A percentile compares a stretch with the other conserved stretches of the same genome.
These are phyloP conservation scores for Orbilia oligospora DNA, from an alignment of 2,329 filamentous ascomycete genomes.

Conservation along the genomic window DNA sequence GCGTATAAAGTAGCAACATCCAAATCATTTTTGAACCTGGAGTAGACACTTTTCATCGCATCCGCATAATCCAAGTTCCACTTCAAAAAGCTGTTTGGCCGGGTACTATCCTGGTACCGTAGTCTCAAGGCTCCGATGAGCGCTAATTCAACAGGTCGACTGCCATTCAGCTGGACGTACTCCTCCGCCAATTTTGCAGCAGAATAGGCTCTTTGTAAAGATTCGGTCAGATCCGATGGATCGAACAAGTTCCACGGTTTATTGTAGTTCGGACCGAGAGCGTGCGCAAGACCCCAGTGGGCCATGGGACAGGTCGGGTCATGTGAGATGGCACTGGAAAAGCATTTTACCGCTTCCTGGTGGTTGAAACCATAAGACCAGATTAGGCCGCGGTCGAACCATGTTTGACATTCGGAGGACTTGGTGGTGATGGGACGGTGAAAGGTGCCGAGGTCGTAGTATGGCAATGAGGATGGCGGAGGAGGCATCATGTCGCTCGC, in stretches of 20 bases:
- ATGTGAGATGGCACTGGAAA: conserved; percentile 72
- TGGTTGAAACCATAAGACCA: conserved; percentile 85
- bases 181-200: conserved; percentile 69
- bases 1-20: conserved; percentile 77
- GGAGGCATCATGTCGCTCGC: conserved; percentile 31
- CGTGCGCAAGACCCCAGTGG: conserved; percentile 79
- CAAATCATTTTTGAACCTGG: conserved; percentile 72
- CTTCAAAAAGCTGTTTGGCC: conserved; percentile 70
- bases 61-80: conserved; percentile 76
- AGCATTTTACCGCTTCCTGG: conserved; percentile 77
- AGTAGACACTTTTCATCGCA: conserved; percentile 74
- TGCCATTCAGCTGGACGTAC: conserved; percentile 60
- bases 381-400: conserved; percentile 80
- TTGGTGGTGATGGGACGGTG: conserved; percentile 72
- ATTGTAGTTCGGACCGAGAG: conserved; percentile 80
- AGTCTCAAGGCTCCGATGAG: conserved; percentile 75
- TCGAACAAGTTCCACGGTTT: conserved; percentile 81
- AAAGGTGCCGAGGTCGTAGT: conserved; percentile 74
- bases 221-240: conserved; percentile 72
- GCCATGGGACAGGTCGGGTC: conserved; percentile 75
- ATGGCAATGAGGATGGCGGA: conserved; percentile 59
- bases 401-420: conserved; percentile 72
- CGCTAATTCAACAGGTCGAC: conserved; percentile 72
- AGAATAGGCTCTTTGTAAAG: conserved; percentile 70
- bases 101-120: conserved; percentile 72